Base-by-base conservation (phyloP, 305 asterid genomes). In the Fraxinus platypoda region DNA sequence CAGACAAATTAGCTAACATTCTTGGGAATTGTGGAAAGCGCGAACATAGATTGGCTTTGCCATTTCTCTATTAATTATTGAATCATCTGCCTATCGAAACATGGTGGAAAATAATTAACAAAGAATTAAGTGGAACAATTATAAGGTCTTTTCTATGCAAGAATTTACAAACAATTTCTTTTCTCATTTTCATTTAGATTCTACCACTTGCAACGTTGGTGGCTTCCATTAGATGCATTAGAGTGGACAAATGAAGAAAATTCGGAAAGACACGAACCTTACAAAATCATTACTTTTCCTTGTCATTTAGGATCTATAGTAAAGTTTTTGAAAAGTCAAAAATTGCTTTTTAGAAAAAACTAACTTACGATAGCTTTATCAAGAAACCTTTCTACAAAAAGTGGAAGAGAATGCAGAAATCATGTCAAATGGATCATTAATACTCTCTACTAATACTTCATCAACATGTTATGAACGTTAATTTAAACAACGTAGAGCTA, bases 11-110 rank as follows among this genome's bases (percentile, higher is more conserved):
- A 75, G 79, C 72, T 77, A 86, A 91, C 93, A 88, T 90, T 87
- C 72, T 91, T 87, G 95, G 91, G 89, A 91, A 89, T 87, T 88
- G 94, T 83, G 85, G 78, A 83, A 52, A 80, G 88, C 90, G 28
- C 83, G 75, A 84, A 84, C 87, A 81, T 89, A 76, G 81, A 76
- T 78, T 85, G 80, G 87, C 72, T 81, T 81, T 83, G 86, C 75
- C 82, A 66, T 85, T 74, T 77, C 77, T 34, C 74, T 77, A 35
- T 84, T 77, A 6, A 21, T 31, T 38, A 15, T 87, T 13, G 80
- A 86, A 84, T 84, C 86, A 79, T 75, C 84, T 82, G 85, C 76
- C 38, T 49, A 57, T 78, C 9, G 23, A 35, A 13, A 3, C 25
- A 8, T 83, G 25, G 23, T 30, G 64, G 54, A 68, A 78, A 79